Percentiles rank a stretch among this genome's conserved stretches.
Conservation (phyloP, 768 basidiomycete genomes). For the Pisolithus orientalis region DNA sequence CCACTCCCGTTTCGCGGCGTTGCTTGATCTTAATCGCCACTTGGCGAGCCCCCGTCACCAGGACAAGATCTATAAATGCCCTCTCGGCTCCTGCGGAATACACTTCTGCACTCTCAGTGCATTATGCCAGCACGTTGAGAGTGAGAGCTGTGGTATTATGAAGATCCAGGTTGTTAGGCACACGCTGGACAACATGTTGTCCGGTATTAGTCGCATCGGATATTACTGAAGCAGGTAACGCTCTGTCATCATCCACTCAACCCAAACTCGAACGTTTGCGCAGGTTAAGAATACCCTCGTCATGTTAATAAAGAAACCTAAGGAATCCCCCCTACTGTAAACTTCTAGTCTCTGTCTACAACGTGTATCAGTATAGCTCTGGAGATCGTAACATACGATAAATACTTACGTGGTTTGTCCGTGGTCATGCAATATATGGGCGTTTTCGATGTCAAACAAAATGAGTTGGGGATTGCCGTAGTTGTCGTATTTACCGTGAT, state of each 20-base stretch:
- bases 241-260: too few species aligned
- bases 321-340: too few species aligned
- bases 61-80: conserved; percentile 50
- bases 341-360: too few species aligned
- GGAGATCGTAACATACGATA: too few species aligned
- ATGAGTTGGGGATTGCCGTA: too few species aligned
- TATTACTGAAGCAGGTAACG: conserved; percentile 6
- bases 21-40: conserved; percentile 52
- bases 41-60: conserved; percentile 56
- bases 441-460: too few species aligned
- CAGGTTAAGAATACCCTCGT: too few species aligned
- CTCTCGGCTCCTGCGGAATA: conserved; percentile 34
- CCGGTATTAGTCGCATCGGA: conserved; percentile 9
- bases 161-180: conserved; percentile 39
- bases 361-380: too few species aligned
- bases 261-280: not conserved
- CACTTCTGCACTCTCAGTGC: conserved; percentile 49
- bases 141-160: conserved; percentile 49
- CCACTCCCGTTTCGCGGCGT: conserved; percentile 33
- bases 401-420: too few species aligned
- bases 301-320: too few species aligned
- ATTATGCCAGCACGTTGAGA: conserved; percentile 61
- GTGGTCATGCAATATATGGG: too few species aligned
- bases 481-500: conserved; percentile 1
- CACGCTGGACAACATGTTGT: conserved; percentile 31